phyloP scores from a whole-genome alignment of 345 rosid species.

The Brassica juncea region DNA sequence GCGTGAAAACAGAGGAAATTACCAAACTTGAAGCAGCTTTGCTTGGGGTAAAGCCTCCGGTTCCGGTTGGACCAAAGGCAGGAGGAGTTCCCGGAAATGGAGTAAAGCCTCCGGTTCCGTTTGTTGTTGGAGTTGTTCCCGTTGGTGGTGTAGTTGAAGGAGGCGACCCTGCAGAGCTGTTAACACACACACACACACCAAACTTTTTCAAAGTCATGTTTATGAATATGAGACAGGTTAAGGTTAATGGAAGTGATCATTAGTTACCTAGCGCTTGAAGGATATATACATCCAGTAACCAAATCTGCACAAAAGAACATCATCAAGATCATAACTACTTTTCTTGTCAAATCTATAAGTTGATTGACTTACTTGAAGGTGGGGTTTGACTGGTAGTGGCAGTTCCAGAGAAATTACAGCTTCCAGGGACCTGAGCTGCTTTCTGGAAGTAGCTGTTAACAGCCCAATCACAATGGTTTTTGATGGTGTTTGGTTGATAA shows the following conservation, averaged over 20 bases:
- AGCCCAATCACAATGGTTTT: conserved; percentile 46
- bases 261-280: conserved; percentile 36
- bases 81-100: conserved; percentile 28
- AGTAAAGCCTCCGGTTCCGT: conserved; percentile 19
- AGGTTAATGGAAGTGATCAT: conserved; percentile 24
- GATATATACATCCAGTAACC: conserved; percentile 34
- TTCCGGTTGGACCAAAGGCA: conserved; percentile 41
- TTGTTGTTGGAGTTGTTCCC: conserved; percentile 19
- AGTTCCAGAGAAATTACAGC: conserved; percentile 39
- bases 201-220: background rate
- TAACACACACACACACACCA: conserved; percentile 8
- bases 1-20: conserved; percentile 32
- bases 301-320: conserved; percentile 37
- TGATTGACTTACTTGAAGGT: conserved; percentile 33
- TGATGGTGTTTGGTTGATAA: conserved; percentile 72
- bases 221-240: background rate
- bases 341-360: background rate
- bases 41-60: conserved; percentile 23
- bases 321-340: conserved; percentile 22
- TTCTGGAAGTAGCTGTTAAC: conserved; percentile 44
- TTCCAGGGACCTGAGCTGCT: conserved; percentile 37
- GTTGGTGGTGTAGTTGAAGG: conserved; percentile 34
- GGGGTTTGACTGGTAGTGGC: conserved; percentile 39
- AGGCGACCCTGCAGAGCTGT: conserved; percentile 41
- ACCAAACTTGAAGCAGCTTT: conserved; percentile 30